These are phyloP conservation scores for Pleurotus ostreatus DNA, from an alignment of 768 basidiomycete genomes.

Conservation along the genomic window DNA sequence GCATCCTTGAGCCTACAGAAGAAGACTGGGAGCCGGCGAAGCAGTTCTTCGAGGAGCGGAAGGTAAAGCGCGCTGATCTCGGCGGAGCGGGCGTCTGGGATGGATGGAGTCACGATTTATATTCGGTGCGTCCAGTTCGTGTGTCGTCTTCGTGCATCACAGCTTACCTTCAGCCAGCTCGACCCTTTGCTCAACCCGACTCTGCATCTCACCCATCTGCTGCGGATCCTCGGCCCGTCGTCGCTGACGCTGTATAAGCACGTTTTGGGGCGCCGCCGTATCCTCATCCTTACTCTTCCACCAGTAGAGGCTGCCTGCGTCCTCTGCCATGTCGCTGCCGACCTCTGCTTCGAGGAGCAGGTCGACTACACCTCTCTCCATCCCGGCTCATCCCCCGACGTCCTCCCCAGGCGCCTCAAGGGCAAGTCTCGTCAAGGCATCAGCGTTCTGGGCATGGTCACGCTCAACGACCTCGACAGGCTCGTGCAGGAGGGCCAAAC, in stretches of 20 bases:
- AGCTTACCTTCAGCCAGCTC: conserved; percentile 2
- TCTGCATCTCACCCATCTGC: conserved; percentile 68
- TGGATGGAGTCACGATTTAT: conserved; percentile 67
- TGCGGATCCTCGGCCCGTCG: conserved; percentile 77
- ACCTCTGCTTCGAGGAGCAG: conserved; percentile 44
- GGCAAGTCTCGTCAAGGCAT: conserved; percentile 49
- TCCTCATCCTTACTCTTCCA: conserved; percentile 78
- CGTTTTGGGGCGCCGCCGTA: conserved; percentile 65
- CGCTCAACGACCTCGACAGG: conserved; percentile 66
- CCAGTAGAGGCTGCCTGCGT: conserved; percentile 79
- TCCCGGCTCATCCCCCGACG: conserved; percentile 15
- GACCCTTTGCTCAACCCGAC: conserved; percentile 61
- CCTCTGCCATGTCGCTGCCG: conserved; percentile 65
- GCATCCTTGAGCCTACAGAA: conserved; percentile 44
- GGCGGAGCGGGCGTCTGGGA: conserved; percentile 58
- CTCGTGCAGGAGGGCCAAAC: conserved; percentile 50
- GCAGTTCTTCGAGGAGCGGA: conserved; percentile 63
- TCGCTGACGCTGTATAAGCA: conserved; percentile 78
- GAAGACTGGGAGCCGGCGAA: conserved; percentile 61
- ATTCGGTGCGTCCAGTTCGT: conserved; percentile 33
- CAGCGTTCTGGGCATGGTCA: conserved; percentile 76
- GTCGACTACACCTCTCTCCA: conserved; percentile 22
- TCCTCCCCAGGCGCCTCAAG: conserved; percentile 17
- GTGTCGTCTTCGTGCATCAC: too few relatives aligned
- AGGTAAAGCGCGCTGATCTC: conserved; percentile 43